A percentile compares a stretch with the other conserved stretches of the same genome.
Conservation (phyloP, 148 eudicot genomes). For the Nyssa sinensis region DNA sequence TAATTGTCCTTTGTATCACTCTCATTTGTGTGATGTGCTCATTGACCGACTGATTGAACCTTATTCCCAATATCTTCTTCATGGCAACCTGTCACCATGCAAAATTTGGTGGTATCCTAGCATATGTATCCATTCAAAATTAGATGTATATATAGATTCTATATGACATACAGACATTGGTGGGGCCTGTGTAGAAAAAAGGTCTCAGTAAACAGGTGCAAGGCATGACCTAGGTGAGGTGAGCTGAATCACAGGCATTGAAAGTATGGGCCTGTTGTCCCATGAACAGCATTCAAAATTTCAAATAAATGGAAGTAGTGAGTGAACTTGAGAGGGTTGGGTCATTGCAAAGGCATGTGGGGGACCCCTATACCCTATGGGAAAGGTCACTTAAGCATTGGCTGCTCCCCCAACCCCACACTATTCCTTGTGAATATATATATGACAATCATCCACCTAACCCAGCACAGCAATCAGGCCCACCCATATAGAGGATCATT, state of each 20-base stretch:
- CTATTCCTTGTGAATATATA: conserved; percentile 21
- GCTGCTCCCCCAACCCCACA: conserved; percentile 26
- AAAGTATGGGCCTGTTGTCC: conserved; percentile 11
- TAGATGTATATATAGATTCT: no score
- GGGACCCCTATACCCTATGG: conserved; percentile 21
- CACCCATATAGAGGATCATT: conserved; percentile 13
- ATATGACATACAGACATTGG: no score
- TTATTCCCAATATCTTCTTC: no score
- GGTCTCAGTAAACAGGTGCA: no score
- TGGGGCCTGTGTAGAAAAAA: background rate
- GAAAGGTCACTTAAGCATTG: conserved; percentile 28
- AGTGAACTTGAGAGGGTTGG: background rate
- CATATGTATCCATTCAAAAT: no score
- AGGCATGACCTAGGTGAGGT: conserved; percentile 12
- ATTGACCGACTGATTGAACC: no score
- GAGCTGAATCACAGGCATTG: conserved; percentile 22
- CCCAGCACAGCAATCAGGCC: no score
- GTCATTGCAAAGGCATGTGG: conserved; percentile 31
- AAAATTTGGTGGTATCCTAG: no score
- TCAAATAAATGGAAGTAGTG: background rate
- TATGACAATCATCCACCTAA: conserved; percentile 16
- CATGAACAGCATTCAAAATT: conserved; percentile 1
- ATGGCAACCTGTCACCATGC: no score
- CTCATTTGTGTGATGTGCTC: no score
- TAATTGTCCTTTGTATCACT: no score